Evolutionary conservation across 176 grass and related monocot species (phyloP), one percentile per base, ranked within the genome.

Genomic region (Avena atlantica): DNA sequence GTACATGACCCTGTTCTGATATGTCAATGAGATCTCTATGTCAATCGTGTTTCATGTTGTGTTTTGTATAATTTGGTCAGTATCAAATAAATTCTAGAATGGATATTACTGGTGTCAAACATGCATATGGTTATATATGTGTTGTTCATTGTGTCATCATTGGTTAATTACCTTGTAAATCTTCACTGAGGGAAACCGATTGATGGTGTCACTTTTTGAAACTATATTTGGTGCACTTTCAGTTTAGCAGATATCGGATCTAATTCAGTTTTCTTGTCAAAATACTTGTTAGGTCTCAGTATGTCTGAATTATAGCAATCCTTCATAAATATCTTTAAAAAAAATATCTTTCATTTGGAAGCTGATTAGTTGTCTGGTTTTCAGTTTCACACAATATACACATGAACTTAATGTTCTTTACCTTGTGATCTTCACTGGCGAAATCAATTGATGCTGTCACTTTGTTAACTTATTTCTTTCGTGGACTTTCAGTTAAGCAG

Each of bases 61-160:
- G 56, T 58, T 34, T 66, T 15, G 12, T 34, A 66, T 12, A 31
- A 31, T 66, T 14, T 66, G 63, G 27, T 66, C 24, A 66, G 29
- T 66, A 66, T 31, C 13, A 66, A 66, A 66, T 12, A 66, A 66
- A 66, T 34, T 51, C 27, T 6, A 65, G 62, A 66, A 8, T 16
- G 63, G 25, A 16, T 66, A 66, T 66, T 34, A 34, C 13, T 66
- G 5, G 63, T 66, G 12, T 66, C 25, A 65, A 66, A 66, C 13
- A 66, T 66, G 63, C 63, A 66, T 66, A 31, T 29, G 62, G 14
- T 65, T 15, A 65, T 65, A 65, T 23, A 66, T 66, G 63, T 66
- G 12, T 2, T 1, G 4, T 66, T 66, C 63, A 66, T 27, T 24
- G 63, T 15, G 40, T 15, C 10, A 66, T 31, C 29, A 66, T 66